These are phyloP conservation scores for Groenewaldozyma tartarivorans DNA, from an alignment of 805 yeast species.

Conservation along the genomic window DNA sequence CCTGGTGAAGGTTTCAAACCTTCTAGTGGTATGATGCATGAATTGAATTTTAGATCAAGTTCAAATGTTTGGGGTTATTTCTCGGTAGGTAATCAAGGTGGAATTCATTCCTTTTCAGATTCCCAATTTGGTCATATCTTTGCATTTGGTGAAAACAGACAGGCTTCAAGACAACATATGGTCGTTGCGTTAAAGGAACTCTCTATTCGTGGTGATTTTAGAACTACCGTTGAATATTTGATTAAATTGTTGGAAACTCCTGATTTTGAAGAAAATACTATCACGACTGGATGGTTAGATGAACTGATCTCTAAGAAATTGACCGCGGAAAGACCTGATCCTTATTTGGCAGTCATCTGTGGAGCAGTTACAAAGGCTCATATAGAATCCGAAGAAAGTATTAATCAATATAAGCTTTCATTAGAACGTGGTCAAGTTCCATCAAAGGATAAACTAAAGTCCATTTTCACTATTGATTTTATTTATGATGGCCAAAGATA, in stretches of 20 bases:
- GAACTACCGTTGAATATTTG: conserved; percentile 95
- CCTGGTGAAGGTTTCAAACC: conserved; percentile 99
- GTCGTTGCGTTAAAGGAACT: conserved; percentile 96
- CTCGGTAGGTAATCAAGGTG: conserved; percentile 92
- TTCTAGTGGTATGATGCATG: conserved; percentile 93
- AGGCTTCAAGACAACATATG: conserved; percentile 97
- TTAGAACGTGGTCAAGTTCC: conserved; percentile 96
- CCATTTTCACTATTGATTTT: conserved; percentile 87
- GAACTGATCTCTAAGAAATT: conserved; percentile 87
- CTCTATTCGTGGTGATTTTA: conserved; percentile 95
- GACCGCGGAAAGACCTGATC: conserved; percentile 96
- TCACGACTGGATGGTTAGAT: conserved; percentile 98
- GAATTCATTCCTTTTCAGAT: conserved; percentile 95
- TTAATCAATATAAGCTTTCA: conserved; percentile 59
- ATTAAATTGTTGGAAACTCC: conserved; percentile 93
- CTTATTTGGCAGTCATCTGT: conserved; percentile 80
- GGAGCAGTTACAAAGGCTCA: conserved; percentile 98
- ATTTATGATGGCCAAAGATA: conserved; percentile 90
- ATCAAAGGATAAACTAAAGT: conserved; percentile 66
- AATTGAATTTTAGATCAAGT: conserved; percentile 91
- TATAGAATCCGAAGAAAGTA: conserved; percentile 61
- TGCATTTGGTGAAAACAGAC: conserved; percentile 98
- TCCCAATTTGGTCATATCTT: conserved; percentile 99
- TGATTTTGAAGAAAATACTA: conserved; percentile 90
- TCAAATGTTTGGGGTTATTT: conserved; percentile 99